Conservation (phyloP, 176 grass and related monocot genomes). For the Saccharum spontaneum region DNA sequence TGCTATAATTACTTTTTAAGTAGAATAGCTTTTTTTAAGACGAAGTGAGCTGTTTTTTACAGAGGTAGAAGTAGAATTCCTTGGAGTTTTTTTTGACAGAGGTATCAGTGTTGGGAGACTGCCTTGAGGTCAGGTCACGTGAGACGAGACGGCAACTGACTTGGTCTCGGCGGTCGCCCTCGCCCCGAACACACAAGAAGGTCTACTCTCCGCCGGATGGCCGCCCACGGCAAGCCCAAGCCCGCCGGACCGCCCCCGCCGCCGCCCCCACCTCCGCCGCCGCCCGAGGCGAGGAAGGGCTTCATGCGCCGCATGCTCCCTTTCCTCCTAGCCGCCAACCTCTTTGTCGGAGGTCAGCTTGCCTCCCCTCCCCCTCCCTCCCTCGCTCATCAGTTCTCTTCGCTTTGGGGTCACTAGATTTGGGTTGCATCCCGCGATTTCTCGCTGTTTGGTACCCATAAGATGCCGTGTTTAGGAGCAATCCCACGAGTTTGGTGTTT, state of each 20-base stretch:
- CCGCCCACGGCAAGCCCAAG: slow-evolving; percentile 40
- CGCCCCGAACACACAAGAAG: background rate
- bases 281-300: slow-evolving; percentile 46
- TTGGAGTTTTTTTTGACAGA: too few species aligned
- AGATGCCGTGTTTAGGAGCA: slow-evolving; percentile 1
- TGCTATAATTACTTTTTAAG: too few species aligned
- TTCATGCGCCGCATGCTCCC: slow-evolving; percentile 74
- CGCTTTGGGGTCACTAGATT: background rate
- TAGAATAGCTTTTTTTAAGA: too few species aligned
- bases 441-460: background rate
- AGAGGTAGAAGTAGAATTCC: too few species aligned
- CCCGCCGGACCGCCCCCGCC: background rate
- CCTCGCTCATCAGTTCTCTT: background rate
- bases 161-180: too few species aligned
- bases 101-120: too few species aligned
- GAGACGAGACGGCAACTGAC: too few species aligned
- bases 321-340: slow-evolving; percentile 66
- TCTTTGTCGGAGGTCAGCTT: slow-evolving; percentile 70
- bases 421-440: background rate
- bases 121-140: too few species aligned
- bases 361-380: background rate
- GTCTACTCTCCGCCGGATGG: slow-evolving; percentile 20
- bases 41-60: too few species aligned
- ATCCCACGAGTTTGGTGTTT: background rate
- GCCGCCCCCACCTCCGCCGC: slow-evolving; percentile 20